These are phyloP conservation scores for Tothia fuscella DNA, from an alignment of 2,329 filamentous ascomycete genomes.

Conservation along the genomic window DNA sequence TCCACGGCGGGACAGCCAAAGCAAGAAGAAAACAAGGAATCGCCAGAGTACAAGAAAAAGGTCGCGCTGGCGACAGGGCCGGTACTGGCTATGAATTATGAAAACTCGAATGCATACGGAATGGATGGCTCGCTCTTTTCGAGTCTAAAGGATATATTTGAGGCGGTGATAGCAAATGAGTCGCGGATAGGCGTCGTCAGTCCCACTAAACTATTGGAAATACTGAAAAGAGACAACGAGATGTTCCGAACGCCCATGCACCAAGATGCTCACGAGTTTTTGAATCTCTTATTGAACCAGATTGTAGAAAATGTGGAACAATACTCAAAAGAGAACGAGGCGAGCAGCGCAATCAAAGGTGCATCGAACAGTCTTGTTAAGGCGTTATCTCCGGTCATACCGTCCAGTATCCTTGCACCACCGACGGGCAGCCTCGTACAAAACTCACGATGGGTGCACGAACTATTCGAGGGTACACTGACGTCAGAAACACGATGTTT, in stretches of 20 bases:
- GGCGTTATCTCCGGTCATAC: background rate
- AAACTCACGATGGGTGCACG: slow-evolving; percentile 72
- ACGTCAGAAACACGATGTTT: slow-evolving; percentile 95
- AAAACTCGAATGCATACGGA: slow-evolving; percentile 68
- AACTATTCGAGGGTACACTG: slow-evolving; percentile 87
- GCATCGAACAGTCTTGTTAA: background rate
- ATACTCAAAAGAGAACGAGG: slow-evolving; percentile 57
- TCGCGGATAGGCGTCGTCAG: slow-evolving; percentile 83
- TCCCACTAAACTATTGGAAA: slow-evolving; percentile 84
- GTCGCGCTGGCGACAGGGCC: slow-evolving; percentile 80
- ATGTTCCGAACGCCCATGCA: slow-evolving; percentile 97
- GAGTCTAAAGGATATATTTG: slow-evolving; percentile 89
- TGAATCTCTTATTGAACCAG: slow-evolving; percentile 89
- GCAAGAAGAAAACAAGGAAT: slow-evolving; percentile 87
- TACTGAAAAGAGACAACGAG: slow-evolving; percentile 87
- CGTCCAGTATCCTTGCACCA: background rate
- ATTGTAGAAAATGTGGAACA: slow-evolving; percentile 88
- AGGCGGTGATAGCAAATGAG: slow-evolving; percentile 69
- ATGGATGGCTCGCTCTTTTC: slow-evolving; percentile 96
- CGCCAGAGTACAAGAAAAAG: slow-evolving; percentile 97
- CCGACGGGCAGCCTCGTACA: slow-evolving; percentile 8
- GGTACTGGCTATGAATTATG: slow-evolving; percentile 70
- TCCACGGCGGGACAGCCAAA: slow-evolving; percentile 47
- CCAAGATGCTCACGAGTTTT: slow-evolving; percentile 95
- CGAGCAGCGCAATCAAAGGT: slow-evolving; percentile 21